A percentile compares a stretch with the other conserved stretches of the same genome.
Evolutionary conservation across 768 basidiomycete species (phyloP).

Genomic region (Dioszegia crocea): DNA sequence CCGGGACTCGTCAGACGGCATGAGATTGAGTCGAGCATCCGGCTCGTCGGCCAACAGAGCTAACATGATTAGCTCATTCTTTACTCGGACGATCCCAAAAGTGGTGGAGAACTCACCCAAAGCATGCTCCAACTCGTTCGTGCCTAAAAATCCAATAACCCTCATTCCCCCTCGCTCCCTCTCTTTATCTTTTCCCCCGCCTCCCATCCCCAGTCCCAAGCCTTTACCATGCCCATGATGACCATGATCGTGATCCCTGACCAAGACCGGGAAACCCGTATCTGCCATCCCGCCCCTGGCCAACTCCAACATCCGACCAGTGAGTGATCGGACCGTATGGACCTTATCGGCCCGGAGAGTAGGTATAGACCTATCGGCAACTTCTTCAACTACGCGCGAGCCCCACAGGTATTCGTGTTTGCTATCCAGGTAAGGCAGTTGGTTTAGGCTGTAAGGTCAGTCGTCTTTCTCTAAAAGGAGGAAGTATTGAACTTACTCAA

Average conservation of each 20-base stretch:
- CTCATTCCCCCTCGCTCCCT: slow-evolving; percentile 49
- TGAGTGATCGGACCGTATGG: slow-evolving; percentile 74
- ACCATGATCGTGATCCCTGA: slow-evolving; percentile 49
- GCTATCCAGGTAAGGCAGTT: slow-evolving; percentile 86
- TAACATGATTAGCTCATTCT: slow-evolving; percentile 4
- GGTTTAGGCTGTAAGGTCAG: slow-evolving; percentile 57
- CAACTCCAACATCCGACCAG: slow-evolving; percentile 66
- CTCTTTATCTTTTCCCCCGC: slow-evolving; percentile 53
- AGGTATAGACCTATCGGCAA: slow-evolving; percentile 64
- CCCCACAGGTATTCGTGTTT: slow-evolving; percentile 91
- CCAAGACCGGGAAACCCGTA: slow-evolving; percentile 79
- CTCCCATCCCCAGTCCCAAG: slow-evolving; percentile 81
- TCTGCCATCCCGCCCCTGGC: slow-evolving; percentile 55
- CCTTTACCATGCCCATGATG: slow-evolving; percentile 75
- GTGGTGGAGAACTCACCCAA: slow-evolving; percentile 61
- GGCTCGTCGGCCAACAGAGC: slow-evolving; percentile 62
- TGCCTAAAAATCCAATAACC: slow-evolving; percentile 84
- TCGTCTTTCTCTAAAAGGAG: background rate
- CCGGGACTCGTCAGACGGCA: slow-evolving; percentile 28
- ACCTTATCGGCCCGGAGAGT: slow-evolving; percentile 65
- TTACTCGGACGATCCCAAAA: background rate
- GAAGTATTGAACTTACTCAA: slow-evolving; percentile 57
- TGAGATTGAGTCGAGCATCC: slow-evolving; percentile 64
- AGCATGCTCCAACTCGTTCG: slow-evolving; percentile 90
- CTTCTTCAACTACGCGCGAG: slow-evolving; percentile 66